Evolutionary conservation across 352 stramenopile genomes (phyloP).

Genomic region (Thraustotheca clavata): DNA sequence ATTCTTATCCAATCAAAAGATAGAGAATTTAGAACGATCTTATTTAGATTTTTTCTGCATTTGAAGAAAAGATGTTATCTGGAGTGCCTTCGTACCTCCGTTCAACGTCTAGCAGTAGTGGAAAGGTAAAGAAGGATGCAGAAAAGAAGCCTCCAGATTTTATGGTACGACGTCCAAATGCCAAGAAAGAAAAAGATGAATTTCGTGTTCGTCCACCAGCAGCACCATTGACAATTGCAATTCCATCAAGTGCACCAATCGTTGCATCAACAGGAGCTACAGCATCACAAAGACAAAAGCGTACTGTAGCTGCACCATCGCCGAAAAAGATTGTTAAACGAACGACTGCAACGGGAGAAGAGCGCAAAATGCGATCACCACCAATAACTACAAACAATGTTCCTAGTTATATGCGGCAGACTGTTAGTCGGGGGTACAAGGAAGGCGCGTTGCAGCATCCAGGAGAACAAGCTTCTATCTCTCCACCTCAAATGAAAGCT

Average conservation of each 20-base stretch:
- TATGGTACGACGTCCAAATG: background rate
- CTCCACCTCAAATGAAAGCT: background rate
- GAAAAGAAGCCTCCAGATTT: conserved; percentile 4
- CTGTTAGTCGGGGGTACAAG: conserved; percentile 17
- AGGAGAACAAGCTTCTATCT: background rate
- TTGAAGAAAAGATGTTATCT: background rate
- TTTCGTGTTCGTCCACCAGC: conserved; percentile 9
- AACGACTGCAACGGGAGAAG: background rate
- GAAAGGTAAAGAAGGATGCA: conserved; percentile 8
- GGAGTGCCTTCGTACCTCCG: conserved; percentile 10
- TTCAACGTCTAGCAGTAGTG: conserved; percentile 14
- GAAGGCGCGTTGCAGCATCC: conserved; percentile 8
- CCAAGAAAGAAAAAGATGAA: background rate
- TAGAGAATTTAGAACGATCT: background rate
- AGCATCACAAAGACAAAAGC: background rate
- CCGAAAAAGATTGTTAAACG: background rate
- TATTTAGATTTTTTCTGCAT: background rate
- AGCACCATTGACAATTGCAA: conserved; percentile 5
- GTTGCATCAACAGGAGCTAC: background rate
- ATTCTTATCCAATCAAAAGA: background rate
- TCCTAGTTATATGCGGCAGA: conserved; percentile 17
- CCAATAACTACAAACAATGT: background rate
- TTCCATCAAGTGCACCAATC: background rate
- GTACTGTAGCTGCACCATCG: background rate
- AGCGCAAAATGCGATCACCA: background rate